Evolutionary conservation across 2,329 filamentous ascomycete genomes (phyloP).

Genomic region (Alternaria dauci): DNA sequence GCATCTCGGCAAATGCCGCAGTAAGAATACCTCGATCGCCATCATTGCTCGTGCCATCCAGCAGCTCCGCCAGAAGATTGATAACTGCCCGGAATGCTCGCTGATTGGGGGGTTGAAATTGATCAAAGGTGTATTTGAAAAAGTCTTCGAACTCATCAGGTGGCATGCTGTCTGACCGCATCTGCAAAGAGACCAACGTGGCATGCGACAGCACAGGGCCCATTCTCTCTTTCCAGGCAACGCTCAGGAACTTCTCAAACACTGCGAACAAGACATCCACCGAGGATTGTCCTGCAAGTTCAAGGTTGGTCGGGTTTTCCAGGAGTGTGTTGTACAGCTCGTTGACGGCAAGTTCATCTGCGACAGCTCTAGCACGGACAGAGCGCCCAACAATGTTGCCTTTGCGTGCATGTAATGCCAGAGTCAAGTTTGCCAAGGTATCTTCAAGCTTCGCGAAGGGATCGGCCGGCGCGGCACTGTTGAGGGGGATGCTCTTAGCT

Average conservation of each 20-base stretch:
- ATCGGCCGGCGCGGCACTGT: slow-evolving; percentile 35
- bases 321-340: slow-evolving; percentile 89
- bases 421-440: slow-evolving; percentile 82
- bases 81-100: slow-evolving; percentile 85
- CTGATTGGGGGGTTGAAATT: slow-evolving; percentile 67
- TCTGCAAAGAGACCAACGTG: slow-evolving; percentile 77
- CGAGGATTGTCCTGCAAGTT: slow-evolving; percentile 75
- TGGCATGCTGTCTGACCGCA: slow-evolving; percentile 67
- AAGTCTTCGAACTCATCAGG: slow-evolving; percentile 74
- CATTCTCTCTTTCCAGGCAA: slow-evolving; percentile 89
- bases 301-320: slow-evolving; percentile 81
- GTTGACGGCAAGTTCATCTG: slow-evolving; percentile 83
- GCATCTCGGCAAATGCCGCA: slow-evolving; percentile 84
- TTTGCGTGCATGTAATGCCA: slow-evolving; percentile 83
- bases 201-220: slow-evolving; percentile 80
- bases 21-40: slow-evolving; percentile 89
- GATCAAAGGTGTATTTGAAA: slow-evolving; percentile 62
- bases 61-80: slow-evolving; percentile 83
- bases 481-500: slow-evolving; percentile 44
- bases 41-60: slow-evolving; percentile 90
- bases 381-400: slow-evolving; percentile 84
- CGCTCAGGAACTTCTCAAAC: slow-evolving; percentile 90
- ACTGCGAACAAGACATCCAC: slow-evolving; percentile 88
- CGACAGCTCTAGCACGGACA: slow-evolving; percentile 72
- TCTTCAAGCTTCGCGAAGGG: slow-evolving; percentile 77